Conservation (phyloP, 2,329 filamentous ascomycete genomes). For the Coniochaeta prunicola region DNA sequence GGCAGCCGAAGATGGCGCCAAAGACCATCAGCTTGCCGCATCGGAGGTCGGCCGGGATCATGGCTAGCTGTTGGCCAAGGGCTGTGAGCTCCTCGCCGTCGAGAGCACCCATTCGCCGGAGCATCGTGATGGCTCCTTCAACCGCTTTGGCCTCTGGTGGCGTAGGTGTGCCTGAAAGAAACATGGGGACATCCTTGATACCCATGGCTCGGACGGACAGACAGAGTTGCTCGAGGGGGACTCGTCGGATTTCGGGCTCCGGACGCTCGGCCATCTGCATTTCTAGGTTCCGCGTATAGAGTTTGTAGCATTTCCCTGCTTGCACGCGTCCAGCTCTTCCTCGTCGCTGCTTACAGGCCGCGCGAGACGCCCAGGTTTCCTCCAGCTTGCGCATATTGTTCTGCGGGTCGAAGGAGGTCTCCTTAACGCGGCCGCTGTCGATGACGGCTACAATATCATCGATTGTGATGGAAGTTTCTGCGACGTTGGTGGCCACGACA, state of each 20-base stretch:
- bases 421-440: conserved; percentile 91
- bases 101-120: conserved; percentile 81
- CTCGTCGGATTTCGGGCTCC: conserved; percentile 87
- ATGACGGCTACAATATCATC: conserved; percentile 96
- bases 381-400: conserved; percentile 93
- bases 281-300: conserved; percentile 84
- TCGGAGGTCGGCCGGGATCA: conserved; percentile 88
- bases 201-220: conserved; percentile 95
- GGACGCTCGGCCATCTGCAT: conserved; percentile 80
- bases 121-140: conserved; percentile 71
- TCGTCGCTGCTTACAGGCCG: conserved; percentile 88
- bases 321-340: conserved; percentile 91
- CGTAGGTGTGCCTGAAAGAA: conserved; percentile 80
- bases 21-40: conserved; percentile 95
- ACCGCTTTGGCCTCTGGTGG: conserved; percentile 82
- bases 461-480: conserved; percentile 97
- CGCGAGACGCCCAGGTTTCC: conserved; percentile 90
- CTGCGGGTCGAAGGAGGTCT: conserved; percentile 85
- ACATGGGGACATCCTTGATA: conserved; percentile 70
- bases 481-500: conserved; percentile 92
- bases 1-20: conserved; percentile 85
- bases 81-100: conserved; percentile 83
- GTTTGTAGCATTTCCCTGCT: conserved; percentile 87
- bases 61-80: conserved; percentile 84
- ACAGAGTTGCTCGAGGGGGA: conserved; percentile 90